These are phyloP conservation scores for Trichoderma guizhouense DNA, from an alignment of 2,329 filamentous ascomycete species.

Conservation along the genomic window DNA sequence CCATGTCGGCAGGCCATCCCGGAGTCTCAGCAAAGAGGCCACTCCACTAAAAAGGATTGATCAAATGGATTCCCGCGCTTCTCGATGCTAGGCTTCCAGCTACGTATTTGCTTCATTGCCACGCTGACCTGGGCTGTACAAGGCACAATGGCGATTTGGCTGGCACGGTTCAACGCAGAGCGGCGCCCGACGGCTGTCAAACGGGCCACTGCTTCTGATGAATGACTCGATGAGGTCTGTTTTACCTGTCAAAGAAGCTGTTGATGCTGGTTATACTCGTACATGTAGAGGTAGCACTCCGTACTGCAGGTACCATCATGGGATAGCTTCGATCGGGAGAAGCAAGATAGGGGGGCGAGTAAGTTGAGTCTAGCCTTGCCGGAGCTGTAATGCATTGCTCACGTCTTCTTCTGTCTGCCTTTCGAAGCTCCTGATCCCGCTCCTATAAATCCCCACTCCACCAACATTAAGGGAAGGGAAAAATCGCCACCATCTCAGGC, in stretches of 20 bases:
- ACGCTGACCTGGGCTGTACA: neutral
- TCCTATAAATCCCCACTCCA: slow-evolving; percentile 1
- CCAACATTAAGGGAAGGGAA: neutral
- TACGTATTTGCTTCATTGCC: neutral
- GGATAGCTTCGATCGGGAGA: neutral
- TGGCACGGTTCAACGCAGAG: neutral
- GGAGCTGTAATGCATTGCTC: neutral
- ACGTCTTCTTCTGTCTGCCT: neutral
- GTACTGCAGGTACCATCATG: neutral
- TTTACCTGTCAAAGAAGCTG: neutral
- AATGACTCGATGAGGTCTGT: neutral
- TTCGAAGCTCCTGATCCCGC: neutral
- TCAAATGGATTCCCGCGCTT: neutral
- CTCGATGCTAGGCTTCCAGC: neutral
- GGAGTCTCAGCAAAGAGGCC: neutral
- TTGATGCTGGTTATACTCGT: neutral
- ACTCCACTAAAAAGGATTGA: neutral
- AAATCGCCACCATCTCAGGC: slow-evolving; percentile 11
- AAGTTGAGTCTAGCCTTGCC: neutral
- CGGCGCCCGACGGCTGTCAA: slow-evolving; percentile 3
- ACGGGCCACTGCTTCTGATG: neutral
- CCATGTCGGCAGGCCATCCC: neutral
- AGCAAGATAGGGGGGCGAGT: neutral
- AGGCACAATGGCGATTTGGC: neutral
- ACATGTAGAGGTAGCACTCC: neutral